phyloP scores from a whole-genome alignment of 78 protist species.

The Dictyostelium citrinum region DNA sequence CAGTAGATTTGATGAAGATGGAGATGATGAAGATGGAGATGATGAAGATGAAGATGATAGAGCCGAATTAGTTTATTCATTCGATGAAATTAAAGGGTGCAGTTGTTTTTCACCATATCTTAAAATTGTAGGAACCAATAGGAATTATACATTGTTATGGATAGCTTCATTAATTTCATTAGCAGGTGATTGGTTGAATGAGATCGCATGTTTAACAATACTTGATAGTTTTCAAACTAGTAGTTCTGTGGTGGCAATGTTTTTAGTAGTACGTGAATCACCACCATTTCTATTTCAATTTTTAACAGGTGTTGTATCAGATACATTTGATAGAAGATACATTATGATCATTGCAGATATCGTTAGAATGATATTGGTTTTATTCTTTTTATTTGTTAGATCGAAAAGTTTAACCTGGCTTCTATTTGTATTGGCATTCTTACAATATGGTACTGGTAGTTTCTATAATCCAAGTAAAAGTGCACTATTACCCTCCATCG shows the following conservation, averaged over 20 bases:
- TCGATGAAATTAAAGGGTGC: background rate
- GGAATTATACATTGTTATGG: constrained; percentile 3
- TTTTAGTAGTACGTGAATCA: constrained; percentile 38
- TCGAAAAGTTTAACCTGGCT: constrained; percentile 2
- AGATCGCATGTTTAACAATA: constrained; percentile 56
- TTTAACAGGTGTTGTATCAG: constrained; percentile 49
- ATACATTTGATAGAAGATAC: constrained; percentile 50
- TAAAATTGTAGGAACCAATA: background rate
- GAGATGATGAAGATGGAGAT: background rate
- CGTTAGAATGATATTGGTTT: constrained; percentile 7
- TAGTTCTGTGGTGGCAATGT: background rate
- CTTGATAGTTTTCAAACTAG: background rate
- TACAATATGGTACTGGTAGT: constrained; percentile 41
- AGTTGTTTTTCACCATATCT: constrained; percentile 14
- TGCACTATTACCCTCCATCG: constrained; percentile 8
- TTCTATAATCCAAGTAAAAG: constrained; percentile 46
- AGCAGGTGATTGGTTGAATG: constrained; percentile 78
- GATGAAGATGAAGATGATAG: background rate
- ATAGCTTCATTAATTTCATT: constrained; percentile 30
- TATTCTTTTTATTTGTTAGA: constrained; percentile 26
- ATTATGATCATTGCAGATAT: constrained; percentile 42
- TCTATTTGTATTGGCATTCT: constrained; percentile 41
- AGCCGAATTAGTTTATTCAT: background rate
- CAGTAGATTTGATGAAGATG: background rate
- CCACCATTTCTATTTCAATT: constrained; percentile 42